Conservation (phyloP, 345 rosid species). For the Eutrema yunnanense region DNA sequence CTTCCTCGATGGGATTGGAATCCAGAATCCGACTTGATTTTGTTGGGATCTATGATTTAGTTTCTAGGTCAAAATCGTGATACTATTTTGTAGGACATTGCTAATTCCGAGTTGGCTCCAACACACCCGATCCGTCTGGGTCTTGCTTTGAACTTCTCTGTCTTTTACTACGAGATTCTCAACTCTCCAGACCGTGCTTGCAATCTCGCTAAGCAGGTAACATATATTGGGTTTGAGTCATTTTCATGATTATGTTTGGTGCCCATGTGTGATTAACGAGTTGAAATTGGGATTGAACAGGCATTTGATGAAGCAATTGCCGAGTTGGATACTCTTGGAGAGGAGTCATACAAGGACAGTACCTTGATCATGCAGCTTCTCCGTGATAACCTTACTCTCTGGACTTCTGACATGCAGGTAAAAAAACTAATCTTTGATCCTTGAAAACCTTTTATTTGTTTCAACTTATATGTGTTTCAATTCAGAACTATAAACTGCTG, state of each 20-base stretch:
- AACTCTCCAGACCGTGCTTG: slow-evolving; percentile 95
- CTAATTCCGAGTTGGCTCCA: slow-evolving; percentile 75
- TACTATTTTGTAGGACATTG: slow-evolving; percentile 60
- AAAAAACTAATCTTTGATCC: background rate
- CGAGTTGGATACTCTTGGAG: slow-evolving; percentile 89
- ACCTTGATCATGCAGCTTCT: slow-evolving; percentile 97
- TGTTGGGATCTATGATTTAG: background rate
- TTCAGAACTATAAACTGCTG: background rate
- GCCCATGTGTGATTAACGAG: background rate
- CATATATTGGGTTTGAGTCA: background rate
- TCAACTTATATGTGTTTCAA: background rate
- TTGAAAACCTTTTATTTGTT: background rate
- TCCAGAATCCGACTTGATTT: background rate
- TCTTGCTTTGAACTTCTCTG: slow-evolving; percentile 83
- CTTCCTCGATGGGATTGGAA: background rate
- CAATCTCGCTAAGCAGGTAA: slow-evolving; percentile 85
- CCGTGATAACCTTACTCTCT: slow-evolving; percentile 87
- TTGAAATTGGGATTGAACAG: slow-evolving; percentile 19
- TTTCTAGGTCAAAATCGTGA: slow-evolving; percentile 9
- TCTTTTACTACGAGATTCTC: slow-evolving; percentile 84
- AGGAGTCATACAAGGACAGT: slow-evolving; percentile 95
- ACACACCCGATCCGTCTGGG: slow-evolving; percentile 90
- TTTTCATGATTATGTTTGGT: background rate
- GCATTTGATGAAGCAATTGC: slow-evolving; percentile 97
- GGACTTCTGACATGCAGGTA: slow-evolving; percentile 99